These are phyloP conservation scores for Ceratobasidium sp. DNA, from an alignment of 1,284 basidiomycete species.

Conservation along the genomic window DNA sequence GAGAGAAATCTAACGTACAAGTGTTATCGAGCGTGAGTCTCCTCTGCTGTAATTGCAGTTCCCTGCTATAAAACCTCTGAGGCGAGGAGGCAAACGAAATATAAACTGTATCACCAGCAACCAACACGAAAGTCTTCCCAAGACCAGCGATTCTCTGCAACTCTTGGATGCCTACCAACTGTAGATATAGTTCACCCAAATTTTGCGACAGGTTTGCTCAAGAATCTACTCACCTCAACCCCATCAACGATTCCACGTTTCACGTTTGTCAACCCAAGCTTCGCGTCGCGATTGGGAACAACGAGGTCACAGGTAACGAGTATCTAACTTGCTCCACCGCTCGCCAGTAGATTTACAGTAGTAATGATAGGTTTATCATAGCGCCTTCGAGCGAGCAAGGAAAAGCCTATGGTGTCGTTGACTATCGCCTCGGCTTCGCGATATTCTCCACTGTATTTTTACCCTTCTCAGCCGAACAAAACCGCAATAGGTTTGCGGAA, in stretches of 20 bases:
- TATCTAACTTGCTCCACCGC: conserved; percentile 84
- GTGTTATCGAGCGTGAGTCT: conserved; percentile 75
- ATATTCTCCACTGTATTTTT: conserved; percentile 57
- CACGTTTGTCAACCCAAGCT: conserved; percentile 83
- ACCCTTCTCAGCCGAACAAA: conserved; percentile 62
- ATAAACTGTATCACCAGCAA: conserved; percentile 10
- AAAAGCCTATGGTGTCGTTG: conserved; percentile 71
- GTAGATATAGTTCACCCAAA: too few relatives aligned
- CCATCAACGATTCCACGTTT: conserved; percentile 79
- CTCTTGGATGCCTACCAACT: conserved; percentile 68
- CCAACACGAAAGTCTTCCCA: conserved; percentile 55
- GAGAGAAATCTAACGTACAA: conserved; percentile 63
- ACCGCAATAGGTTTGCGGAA: conserved; percentile 1
- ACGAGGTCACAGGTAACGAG: conserved; percentile 85
- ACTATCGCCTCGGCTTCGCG: conserved; percentile 60
- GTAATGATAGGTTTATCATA: conserved; percentile 83
- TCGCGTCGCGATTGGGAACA: conserved; percentile 74
- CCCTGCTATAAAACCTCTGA: conserved; percentile 82
- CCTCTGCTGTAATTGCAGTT: conserved; percentile 69
- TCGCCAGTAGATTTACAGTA: conserved; percentile 83
- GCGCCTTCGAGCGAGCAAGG: conserved; percentile 74
- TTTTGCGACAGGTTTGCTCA: conserved; percentile 25
- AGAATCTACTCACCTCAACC: conserved; percentile 67
- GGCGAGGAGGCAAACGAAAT: conserved; percentile 63
- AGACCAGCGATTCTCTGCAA: conserved; percentile 70